These are phyloP conservation scores for Incumbomyces delicatus DNA, from an alignment of 2,329 filamentous ascomycete species.

Conservation along the genomic window DNA sequence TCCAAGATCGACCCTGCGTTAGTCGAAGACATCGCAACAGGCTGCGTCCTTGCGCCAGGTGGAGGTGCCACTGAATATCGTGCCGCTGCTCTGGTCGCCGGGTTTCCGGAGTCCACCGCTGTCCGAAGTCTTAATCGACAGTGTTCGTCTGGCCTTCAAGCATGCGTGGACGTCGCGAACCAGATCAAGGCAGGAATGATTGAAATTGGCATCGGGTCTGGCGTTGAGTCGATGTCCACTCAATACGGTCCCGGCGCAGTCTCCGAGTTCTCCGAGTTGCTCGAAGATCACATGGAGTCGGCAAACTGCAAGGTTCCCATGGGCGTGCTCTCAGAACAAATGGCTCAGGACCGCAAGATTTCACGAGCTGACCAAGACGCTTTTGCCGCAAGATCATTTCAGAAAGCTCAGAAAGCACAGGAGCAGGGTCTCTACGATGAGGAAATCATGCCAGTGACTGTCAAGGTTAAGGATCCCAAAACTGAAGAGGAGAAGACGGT, in stretches of 20 bases:
- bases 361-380: conserved; percentile 66
- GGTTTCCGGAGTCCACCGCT: conserved; percentile 77
- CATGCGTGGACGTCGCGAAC: conserved; percentile 88
- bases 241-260: conserved; percentile 88
- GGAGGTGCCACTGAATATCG: conserved; percentile 96
- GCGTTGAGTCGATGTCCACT: conserved; percentile 90
- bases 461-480: conserved; percentile 86
- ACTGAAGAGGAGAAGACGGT: conserved; percentile 74
- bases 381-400: conserved; percentile 90
- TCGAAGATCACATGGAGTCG: conserved; percentile 70
- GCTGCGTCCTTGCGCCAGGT: conserved; percentile 81
- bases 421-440: conserved; percentile 81
- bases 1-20: conserved; percentile 79
- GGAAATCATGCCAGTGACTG: conserved; percentile 79
- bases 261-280: conserved; percentile 80
- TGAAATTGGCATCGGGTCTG: conserved; percentile 84
- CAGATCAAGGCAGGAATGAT: conserved; percentile 88
- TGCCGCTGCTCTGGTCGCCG: conserved; percentile 78
- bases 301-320: conserved; percentile 97
- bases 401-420: conserved; percentile 80
- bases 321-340: conserved; percentile 85
- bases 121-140: conserved; percentile 86
- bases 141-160: conserved; percentile 87
- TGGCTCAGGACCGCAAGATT: conserved; percentile 78
- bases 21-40: conserved; percentile 88